Evolutionary conservation across 148 eudicot genomes (phyloP).

Genomic region (Nepenthes gracilis): DNA sequence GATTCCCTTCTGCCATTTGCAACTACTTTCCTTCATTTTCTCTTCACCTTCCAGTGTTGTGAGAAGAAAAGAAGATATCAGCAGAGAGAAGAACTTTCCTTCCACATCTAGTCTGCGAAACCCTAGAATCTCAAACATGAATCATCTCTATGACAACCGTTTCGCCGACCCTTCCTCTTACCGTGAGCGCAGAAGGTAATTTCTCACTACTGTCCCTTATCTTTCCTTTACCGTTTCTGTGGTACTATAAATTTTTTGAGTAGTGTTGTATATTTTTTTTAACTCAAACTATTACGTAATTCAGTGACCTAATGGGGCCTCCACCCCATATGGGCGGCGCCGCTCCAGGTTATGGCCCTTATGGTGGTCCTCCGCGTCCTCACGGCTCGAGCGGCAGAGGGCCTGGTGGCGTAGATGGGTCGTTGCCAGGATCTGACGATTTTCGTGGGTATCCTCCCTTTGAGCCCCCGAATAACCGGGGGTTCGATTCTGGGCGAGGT

Average conservation of each 20-base stretch:
- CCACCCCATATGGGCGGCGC: conserved; percentile 42
- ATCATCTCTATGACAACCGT: conserved; percentile 14
- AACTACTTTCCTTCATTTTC: too few species aligned
- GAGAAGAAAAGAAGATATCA: too few species aligned
- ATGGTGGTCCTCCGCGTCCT: conserved; percentile 22
- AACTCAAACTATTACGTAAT: not conserved
- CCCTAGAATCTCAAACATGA: too few species aligned
- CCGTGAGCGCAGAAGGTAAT: conserved; percentile 84
- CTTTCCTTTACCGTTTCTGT: not conserved
- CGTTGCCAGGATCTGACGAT: conserved; percentile 19
- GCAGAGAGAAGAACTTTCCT: too few species aligned
- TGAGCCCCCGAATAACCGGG: conserved; percentile 48
- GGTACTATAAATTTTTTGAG: not conserved
- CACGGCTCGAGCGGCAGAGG: conserved; percentile 14
- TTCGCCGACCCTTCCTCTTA: conserved; percentile 58
- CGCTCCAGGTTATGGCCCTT: conserved; percentile 26
- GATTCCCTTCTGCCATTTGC: too few species aligned
- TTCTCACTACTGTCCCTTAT: not conserved
- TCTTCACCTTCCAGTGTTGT: too few species aligned
- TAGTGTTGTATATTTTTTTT: not conserved
- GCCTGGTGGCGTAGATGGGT: conserved; percentile 13
- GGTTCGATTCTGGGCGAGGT: conserved; percentile 43
- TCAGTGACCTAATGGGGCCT: conserved; percentile 72
- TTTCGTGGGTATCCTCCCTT: conserved; percentile 45
- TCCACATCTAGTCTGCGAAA: too few species aligned